Evolutionary conservation across 2,329 filamentous ascomycete genomes (phyloP).

Genomic region (Kalmusia sp.): DNA sequence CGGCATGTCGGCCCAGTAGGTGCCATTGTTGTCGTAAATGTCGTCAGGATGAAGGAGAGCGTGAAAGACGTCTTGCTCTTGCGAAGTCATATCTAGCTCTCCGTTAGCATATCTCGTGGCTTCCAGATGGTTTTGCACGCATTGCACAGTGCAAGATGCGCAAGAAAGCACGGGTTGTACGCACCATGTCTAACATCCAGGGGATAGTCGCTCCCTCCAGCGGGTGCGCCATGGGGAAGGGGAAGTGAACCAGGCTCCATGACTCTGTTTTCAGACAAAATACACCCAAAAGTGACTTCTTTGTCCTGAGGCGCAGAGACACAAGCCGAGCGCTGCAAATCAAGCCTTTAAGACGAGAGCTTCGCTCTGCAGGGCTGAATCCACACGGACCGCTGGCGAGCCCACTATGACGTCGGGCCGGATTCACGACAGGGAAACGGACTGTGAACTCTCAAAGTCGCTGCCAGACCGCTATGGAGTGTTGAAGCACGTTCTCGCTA

Average conservation of each 20-base stretch:
- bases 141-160: background rate
- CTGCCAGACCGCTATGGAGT: background rate
- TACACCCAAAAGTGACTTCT: background rate
- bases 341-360: constrained; percentile 1
- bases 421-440: background rate
- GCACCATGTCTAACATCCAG: constrained; percentile 6
- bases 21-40: constrained; percentile 79
- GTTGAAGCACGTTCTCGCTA: background rate
- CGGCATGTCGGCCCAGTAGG: constrained; percentile 92
- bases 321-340: background rate
- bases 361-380: background rate
- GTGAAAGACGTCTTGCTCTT: constrained; percentile 72
- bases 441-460: background rate
- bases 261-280: too few species aligned
- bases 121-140: constrained; percentile 20
- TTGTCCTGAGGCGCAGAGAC: background rate
- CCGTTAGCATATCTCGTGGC: constrained; percentile 19
- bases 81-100: constrained; percentile 58
- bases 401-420: background rate
- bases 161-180: background rate
- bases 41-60: constrained; percentile 87
- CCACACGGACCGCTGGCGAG: background rate
- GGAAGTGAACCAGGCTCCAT: constrained; percentile 3
- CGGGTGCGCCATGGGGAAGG: constrained; percentile 6
- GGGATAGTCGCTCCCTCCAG: background rate